Evolutionary conservation across 192 early-diverging fungal species (phyloP), one percentile per base, ranked within the genome.

Genomic region (Rhizophagus sp.): DNA sequence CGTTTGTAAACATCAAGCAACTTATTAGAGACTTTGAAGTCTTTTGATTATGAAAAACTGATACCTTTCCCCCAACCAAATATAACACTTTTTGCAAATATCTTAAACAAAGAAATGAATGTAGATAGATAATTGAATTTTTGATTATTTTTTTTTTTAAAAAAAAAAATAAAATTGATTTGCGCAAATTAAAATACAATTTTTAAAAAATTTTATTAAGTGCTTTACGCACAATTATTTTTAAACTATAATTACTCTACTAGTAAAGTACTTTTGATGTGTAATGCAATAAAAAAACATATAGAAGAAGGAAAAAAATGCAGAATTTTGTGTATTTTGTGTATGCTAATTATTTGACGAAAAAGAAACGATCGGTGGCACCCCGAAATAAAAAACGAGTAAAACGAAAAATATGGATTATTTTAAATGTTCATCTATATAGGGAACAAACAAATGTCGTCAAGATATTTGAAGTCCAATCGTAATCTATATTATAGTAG

Each of bases 11-110:
- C 12, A n/a, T 17, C 5, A 25, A 83, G 85, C n/a, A n/a, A 75
- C 24, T 69, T 88, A 8, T 65, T 79, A 25, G 68, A 77, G 4
- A 62, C 79, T 2, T 33, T 88, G 0, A 61, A 62, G 27, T 71
- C 65, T 11, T 73, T 70, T 73, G 61, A 79, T 49, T 73, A 84
- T 61, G 61, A 81, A 1, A 66, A 79, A 2, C 63, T 84, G 30
- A 63, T 7, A 27, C 73, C 81, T 17, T 88, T 86, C 41, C 87
- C 85, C 63, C 67, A 79, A 1, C 81, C 50, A 1, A 81, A 86
- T 49, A 62, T 76, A 27, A 73, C 62, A 1, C 80, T 69, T 22
- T 88, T 88, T 80, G 71, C 82, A 12, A 71, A 63, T 44, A 80
- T 85, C 79, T 75, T 88, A 36, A 71, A 85, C 62, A 57, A 67